These are phyloP conservation scores for Aechmea fasciata DNA, from an alignment of 176 grass and related monocot species.

Conservation along the genomic window DNA sequence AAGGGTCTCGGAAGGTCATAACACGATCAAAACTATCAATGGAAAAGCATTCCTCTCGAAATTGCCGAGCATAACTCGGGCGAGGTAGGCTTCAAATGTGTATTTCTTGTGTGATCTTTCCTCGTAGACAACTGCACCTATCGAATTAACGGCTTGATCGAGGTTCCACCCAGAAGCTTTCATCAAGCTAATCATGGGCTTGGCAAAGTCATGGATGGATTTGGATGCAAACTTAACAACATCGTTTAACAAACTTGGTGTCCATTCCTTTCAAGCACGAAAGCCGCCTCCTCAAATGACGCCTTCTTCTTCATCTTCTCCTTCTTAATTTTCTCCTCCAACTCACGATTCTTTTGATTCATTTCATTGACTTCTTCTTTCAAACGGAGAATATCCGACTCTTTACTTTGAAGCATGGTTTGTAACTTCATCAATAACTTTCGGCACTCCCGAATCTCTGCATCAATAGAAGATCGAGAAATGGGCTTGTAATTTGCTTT, in stretches of 20 bases:
- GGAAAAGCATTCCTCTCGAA: constrained; percentile 16
- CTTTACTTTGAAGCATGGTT: constrained; percentile 48
- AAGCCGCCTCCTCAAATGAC: constrained; percentile 7
- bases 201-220: constrained; percentile 61
- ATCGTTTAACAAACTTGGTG: constrained; percentile 36
- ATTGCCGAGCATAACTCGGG: constrained; percentile 40
- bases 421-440: constrained; percentile 43
- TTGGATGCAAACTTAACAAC: constrained; percentile 31
- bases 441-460: constrained; percentile 42
- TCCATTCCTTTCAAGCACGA: constrained; percentile 13
- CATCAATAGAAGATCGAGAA: constrained; percentile 22
- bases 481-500: constrained; percentile 30
- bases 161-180: constrained; percentile 62
- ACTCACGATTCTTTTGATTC: constrained; percentile 29
- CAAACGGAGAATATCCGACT: constrained; percentile 45
- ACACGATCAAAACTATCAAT: constrained; percentile 38
- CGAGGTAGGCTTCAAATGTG: constrained; percentile 54
- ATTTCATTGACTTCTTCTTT: constrained; percentile 41
- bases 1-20: constrained; percentile 51
- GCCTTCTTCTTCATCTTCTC: constrained; percentile 19
- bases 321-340: constrained; percentile 28
- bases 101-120: constrained; percentile 59
- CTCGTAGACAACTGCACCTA: constrained; percentile 32
- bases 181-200: constrained; percentile 40
- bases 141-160: constrained; percentile 12